A percentile compares a stretch with the other conserved stretches of the same genome.
Conservation (phyloP, 306 rosid species). For the Lathyrus sativus region DNA sequence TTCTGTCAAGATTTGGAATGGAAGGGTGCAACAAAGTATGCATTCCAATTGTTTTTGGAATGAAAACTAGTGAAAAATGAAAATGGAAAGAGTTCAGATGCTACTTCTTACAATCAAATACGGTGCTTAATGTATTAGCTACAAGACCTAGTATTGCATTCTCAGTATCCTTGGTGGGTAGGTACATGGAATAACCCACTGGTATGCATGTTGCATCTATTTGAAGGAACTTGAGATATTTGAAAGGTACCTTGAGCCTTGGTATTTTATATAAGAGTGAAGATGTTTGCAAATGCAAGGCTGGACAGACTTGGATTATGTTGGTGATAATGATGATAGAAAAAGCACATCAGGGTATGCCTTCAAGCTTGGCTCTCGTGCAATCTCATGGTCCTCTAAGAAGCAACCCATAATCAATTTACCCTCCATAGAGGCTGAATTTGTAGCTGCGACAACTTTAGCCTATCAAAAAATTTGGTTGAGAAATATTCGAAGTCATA, state of each 20-base stretch:
- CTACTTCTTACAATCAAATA: not conserved
- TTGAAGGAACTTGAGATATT: not conserved
- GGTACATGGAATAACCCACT: not conserved
- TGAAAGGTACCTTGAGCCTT: not conserved
- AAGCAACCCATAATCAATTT: not conserved
- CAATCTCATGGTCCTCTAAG: no score
- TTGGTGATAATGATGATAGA: not conserved
- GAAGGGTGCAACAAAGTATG: not conserved
- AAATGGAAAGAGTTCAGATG: not conserved
- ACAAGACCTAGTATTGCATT: not conserved
- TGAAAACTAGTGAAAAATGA: not conserved
- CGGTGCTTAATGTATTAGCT: not conserved
- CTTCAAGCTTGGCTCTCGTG: no score
- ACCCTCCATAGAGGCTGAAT: not conserved
- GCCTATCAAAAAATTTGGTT: not conserved
- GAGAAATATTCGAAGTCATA: not conserved
- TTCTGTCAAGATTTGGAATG: not conserved
- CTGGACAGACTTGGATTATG: not conserved
- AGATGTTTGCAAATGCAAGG: no score
- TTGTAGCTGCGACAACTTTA: not conserved
- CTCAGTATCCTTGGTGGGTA: not conserved
- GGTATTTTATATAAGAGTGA: not conserved
- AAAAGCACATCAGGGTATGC: not conserved
- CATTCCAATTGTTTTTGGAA: not conserved
- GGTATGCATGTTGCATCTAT: not conserved